Conservation (phyloP, 2,329 filamentous ascomycete species). For the Macrophomina phaseolina region DNA sequence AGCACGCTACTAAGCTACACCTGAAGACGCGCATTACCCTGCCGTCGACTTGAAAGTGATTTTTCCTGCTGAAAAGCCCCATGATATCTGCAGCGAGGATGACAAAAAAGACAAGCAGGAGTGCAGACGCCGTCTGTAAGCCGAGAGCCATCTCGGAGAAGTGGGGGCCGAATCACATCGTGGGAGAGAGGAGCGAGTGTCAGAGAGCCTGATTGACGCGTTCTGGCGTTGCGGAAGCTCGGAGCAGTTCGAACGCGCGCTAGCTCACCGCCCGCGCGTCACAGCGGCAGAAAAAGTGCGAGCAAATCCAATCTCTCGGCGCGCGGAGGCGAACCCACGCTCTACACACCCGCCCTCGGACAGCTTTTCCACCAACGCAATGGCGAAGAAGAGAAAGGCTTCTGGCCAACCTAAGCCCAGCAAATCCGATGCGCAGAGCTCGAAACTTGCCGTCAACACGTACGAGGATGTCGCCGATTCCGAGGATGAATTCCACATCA, state of each 20-base stretch:
- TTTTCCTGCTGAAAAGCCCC: slow-evolving; percentile 71
- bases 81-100: slow-evolving; percentile 58
- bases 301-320: slow-evolving; percentile 14
- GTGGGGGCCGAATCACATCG: neutral
- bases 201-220: neutral
- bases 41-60: slow-evolving; percentile 84
- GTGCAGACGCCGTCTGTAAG: slow-evolving; percentile 43
- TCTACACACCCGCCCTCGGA: neutral
- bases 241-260: neutral
- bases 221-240: neutral
- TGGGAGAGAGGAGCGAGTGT: neutral
- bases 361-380: slow-evolving; percentile 33
- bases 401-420: slow-evolving; percentile 51
- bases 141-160: slow-evolving; percentile 42
- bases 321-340: neutral
- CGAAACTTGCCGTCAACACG: slow-evolving; percentile 64
- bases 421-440: slow-evolving; percentile 40
- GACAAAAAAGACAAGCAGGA: slow-evolving; percentile 44
- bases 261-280: slow-evolving; percentile 14
- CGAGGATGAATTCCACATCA: slow-evolving; percentile 90
- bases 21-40: slow-evolving; percentile 62
- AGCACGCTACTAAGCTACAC: slow-evolving; percentile 26
- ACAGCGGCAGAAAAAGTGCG: slow-evolving; percentile 20
- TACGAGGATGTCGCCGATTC: slow-evolving; percentile 90
- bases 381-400: slow-evolving; percentile 72